Percentiles rank a stretch among this genome's conserved stretches.
Conservation (phyloP, 1,284 basidiomycete species). For the Sporisorium graminicola region DNA sequence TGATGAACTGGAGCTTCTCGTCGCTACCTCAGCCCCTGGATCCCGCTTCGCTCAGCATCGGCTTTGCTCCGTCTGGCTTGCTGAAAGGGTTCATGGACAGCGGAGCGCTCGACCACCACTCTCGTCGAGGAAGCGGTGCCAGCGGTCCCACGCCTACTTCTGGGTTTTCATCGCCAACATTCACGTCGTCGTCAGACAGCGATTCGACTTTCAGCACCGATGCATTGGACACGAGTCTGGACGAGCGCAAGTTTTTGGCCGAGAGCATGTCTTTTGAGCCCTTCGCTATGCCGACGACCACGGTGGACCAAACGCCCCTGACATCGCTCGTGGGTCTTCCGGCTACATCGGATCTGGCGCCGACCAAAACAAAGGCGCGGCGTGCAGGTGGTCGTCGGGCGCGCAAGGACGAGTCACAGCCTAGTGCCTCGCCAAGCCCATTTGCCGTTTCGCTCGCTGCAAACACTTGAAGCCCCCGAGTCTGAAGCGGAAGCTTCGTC, state of each 20-base stretch:
- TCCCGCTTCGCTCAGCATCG: conserved; percentile 19
- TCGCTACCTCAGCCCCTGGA: conserved; percentile 30
- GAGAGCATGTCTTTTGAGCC: conserved; percentile 46
- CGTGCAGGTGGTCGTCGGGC: conserved; percentile 4
- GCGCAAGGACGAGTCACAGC: conserved; percentile 21
- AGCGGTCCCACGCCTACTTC: conserved; percentile 21
- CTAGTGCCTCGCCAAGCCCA: not conserved
- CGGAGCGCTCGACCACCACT: conserved; percentile 20
- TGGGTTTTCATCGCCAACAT: conserved; percentile 34
- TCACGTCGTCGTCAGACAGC: conserved; percentile 39
- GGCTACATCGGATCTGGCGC: conserved; percentile 5
- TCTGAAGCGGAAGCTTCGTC: not conserved
- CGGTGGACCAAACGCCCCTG: conserved; percentile 40
- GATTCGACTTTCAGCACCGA: conserved; percentile 42
- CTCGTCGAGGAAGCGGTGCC: conserved; percentile 15
- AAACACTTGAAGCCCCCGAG: not conserved
- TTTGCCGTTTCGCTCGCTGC: conserved; percentile 2
- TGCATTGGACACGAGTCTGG: conserved; percentile 21
- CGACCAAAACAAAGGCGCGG: conserved; percentile 8
- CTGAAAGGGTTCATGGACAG: conserved; percentile 23
- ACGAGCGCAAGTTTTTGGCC: conserved; percentile 29
- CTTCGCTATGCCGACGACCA: conserved; percentile 21
- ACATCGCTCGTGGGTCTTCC: conserved; percentile 35
- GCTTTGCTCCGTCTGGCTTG: conserved; percentile 7
- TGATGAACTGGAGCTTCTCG: conserved; percentile 42